These are phyloP conservation scores for Sporormia fimetaria DNA, from an alignment of 495 filamentous ascomycete species.

Conservation along the genomic window DNA sequence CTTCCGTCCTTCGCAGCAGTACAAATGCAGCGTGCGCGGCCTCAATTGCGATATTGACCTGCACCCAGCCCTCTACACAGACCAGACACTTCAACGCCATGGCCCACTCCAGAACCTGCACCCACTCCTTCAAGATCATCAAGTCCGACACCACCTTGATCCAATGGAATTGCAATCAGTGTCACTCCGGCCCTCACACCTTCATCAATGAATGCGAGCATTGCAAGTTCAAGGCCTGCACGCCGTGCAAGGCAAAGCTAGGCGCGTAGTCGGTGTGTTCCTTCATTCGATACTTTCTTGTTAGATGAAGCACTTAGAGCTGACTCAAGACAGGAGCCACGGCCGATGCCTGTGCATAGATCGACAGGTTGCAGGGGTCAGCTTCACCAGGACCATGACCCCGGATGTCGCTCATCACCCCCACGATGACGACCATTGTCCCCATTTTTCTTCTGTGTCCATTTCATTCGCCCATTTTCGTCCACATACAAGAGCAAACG, in stretches of 20 bases:
- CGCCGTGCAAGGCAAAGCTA: slow-evolving; percentile 51
- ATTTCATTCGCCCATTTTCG: too few species aligned
- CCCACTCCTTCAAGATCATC: slow-evolving; percentile 62
- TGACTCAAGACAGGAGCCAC: too few species aligned
- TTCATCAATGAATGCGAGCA: slow-evolving; percentile 69
- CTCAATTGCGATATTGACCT: slow-evolving; percentile 20
- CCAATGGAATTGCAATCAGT: slow-evolving; percentile 67
- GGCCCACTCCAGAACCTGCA: slow-evolving; percentile 53
- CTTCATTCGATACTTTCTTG: too few species aligned
- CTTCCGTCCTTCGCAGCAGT: slow-evolving; percentile 14
- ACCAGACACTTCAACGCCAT: slow-evolving; percentile 31
- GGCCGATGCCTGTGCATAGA: too few species aligned
- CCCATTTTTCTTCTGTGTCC: too few species aligned
- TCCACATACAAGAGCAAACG: too few species aligned
- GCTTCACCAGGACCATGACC: too few species aligned
- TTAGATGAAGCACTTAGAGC: too few species aligned
- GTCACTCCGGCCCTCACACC: slow-evolving; percentile 69
- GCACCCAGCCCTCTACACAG: slow-evolving; percentile 7
- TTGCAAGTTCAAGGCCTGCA: slow-evolving; percentile 67
- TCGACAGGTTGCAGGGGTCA: too few species aligned
- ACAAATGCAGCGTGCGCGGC: slow-evolving; percentile 16
- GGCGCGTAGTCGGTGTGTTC: slow-evolving; percentile 20
- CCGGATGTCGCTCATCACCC: too few species aligned
- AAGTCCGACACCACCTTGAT: slow-evolving; percentile 65
- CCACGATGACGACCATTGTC: too few species aligned